A percentile compares a stretch with the other conserved stretches of the same genome.
Evolutionary conservation across 2,329 filamentous ascomycete genomes (phyloP).

Genomic region (Fusarium pilosicola): DNA sequence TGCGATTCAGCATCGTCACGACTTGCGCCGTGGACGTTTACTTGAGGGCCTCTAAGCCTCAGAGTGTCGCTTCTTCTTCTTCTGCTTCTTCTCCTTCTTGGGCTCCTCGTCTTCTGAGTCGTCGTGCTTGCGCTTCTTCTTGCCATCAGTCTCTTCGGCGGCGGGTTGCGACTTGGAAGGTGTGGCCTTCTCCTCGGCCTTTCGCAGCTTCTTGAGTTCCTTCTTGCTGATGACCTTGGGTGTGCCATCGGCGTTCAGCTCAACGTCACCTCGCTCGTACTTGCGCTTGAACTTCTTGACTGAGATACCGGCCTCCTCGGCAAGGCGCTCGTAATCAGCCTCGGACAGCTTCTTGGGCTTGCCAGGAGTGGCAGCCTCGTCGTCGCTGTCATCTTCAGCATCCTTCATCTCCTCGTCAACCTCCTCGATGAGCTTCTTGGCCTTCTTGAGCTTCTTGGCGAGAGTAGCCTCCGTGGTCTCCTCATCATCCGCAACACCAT

Average conservation of each 20-base stretch:
- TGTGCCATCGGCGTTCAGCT: slow-evolving; percentile 71
- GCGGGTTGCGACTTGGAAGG: slow-evolving; percentile 58
- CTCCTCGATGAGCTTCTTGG: slow-evolving; percentile 56
- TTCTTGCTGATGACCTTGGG: slow-evolving; percentile 78
- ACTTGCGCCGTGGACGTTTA: slow-evolving; percentile 26
- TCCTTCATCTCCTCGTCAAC: slow-evolving; percentile 58
- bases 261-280: slow-evolving; percentile 79
- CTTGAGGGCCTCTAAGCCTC: slow-evolving; percentile 44
- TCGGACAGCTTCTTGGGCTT: slow-evolving; percentile 61
- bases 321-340: slow-evolving; percentile 67
- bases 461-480: slow-evolving; percentile 53
- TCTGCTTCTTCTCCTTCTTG: slow-evolving; percentile 69
- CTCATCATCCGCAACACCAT: slow-evolving; percentile 78
- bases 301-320: slow-evolving; percentile 74
- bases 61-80: slow-evolving; percentile 59
- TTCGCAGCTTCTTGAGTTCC: slow-evolving; percentile 77
- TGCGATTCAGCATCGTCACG: slow-evolving; percentile 37
- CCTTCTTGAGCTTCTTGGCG: slow-evolving; percentile 51
- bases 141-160: slow-evolving; percentile 51
- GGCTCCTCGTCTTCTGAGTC: slow-evolving; percentile 70
- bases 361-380: slow-evolving; percentile 47
- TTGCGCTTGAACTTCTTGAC: slow-evolving; percentile 83
- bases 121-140: slow-evolving; percentile 75
- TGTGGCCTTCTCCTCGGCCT: slow-evolving; percentile 63
- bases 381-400: slow-evolving; percentile 52